Base-by-base conservation (phyloP, 75 land plant species). In the Selaginella moellendorffii region DNA sequence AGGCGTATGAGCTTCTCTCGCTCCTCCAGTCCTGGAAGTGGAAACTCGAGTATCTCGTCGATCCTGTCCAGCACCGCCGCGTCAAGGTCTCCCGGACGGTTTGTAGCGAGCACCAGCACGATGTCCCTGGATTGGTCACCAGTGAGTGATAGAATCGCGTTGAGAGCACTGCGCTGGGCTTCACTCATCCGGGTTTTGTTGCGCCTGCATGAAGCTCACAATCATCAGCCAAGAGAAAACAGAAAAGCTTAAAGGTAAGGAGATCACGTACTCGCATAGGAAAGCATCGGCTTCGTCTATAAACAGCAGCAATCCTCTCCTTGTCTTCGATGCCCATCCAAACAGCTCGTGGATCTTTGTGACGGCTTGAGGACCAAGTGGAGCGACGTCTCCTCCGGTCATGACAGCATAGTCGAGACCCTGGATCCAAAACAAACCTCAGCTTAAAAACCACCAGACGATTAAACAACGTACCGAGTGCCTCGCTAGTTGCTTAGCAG, bases 231-330 rank as follows among this genome's bases (percentile, higher is more conserved):
- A 36, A 5, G 46, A 14, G 46, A 5, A 36, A 5, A 36, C 5
- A 36, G 10, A 14, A 36, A 36, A 5, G 46, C 46, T 5, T 36
- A 36, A 5, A 36, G 5, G 10, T 14, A 65, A 29, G 22, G 20
- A 21, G 20, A 9, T 28, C 22, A 71, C 96, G 73, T 81, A 89
- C 96, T 90, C 92, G 87, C 91, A 86, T 54, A 90, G 72, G 71
- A 90, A 90, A 42, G 97, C 97, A 82, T 90, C 97, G 23, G 92
- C 91, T 82, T 90, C 97, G 71, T 90, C 97, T 65, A 90, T 87
- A 64, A 90, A 90, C 29, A 90, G 82, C 52, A 90, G 71, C 27
- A 90, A 79, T 27, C 97, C 97, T 65, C 69, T 82, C 19, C 65
- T 54, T 0, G 85, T 84, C 63, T 80, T 87, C 72, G 81, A 77